phyloP scores from a whole-genome alignment of 352 stramenopile genomes.

The Phytophthora citricola region DNA sequence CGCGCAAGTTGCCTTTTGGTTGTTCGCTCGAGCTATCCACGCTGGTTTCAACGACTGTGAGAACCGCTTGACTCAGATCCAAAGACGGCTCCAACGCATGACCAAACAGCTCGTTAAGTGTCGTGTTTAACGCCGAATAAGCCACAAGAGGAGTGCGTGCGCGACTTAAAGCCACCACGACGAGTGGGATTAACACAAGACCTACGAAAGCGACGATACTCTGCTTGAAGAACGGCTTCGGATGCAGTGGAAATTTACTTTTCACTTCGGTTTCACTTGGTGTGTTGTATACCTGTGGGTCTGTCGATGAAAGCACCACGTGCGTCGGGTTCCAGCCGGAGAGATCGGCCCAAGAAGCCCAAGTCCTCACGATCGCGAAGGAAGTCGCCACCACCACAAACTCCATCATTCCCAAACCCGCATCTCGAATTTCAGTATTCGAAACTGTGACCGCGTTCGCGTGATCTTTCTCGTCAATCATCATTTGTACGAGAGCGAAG shows the following conservation, averaged over 20 bases:
- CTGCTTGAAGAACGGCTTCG: neutral
- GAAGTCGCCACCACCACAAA: conserved; percentile 4
- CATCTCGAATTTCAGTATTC: conserved; percentile 9
- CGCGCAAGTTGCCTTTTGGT: too few species aligned
- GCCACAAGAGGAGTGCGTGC: too few species aligned
- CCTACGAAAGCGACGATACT: neutral
- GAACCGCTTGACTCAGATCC: too few species aligned
- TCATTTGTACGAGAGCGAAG: conserved; percentile 46
- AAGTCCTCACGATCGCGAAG: conserved; percentile 15
- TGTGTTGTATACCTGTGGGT: neutral
- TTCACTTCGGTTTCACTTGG: neutral
- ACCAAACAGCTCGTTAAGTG: too few species aligned
- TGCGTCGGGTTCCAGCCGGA: conserved; percentile 18
- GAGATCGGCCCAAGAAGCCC: conserved; percentile 7
- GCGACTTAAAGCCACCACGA: too few species aligned
- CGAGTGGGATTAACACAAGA: too few species aligned
- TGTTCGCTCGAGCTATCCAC: neutral
- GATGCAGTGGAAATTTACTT: neutral
- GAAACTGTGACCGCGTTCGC: conserved; percentile 12
- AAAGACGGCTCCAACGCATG: neutral
- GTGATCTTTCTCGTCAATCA: conserved; percentile 25
- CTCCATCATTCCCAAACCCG: neutral
- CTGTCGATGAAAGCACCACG: neutral
- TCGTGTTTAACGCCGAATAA: too few species aligned
- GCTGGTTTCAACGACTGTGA: neutral